phyloP scores from a whole-genome alignment of 2,329 filamentous ascomycete genomes.

The Mariannaea sp. region DNA sequence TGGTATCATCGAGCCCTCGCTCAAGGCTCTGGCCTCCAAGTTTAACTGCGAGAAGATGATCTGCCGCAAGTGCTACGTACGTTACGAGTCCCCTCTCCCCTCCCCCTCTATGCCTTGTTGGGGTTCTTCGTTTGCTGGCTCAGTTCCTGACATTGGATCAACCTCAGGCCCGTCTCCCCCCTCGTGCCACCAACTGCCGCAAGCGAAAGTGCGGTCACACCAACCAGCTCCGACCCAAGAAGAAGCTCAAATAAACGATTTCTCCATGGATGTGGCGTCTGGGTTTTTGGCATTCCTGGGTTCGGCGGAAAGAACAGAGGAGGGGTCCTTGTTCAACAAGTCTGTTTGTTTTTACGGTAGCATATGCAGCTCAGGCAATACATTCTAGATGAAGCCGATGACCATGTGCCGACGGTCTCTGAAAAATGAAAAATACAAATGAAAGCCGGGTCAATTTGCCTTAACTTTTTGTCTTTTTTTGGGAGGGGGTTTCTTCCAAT shows the following conservation, averaged over 20 bases:
- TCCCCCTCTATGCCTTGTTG: no score
- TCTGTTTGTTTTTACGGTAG: conserved; percentile 49
- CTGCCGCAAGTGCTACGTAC: conserved; percentile 99
- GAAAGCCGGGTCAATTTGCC: conserved; percentile 23
- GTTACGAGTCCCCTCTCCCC: conserved; percentile 44
- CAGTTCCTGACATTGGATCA: conserved; percentile 13
- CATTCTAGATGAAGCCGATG: conserved; percentile 45
- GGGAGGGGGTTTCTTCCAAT: no score
- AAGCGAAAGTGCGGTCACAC: conserved; percentile 99
- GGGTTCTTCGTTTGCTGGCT: no score
- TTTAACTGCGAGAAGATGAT: conserved; percentile 99
- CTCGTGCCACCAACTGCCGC: conserved; percentile 99
- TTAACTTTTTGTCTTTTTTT: no score
- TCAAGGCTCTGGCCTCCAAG: conserved; percentile 98
- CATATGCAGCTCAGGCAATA: conserved; percentile 47
- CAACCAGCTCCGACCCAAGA: conserved; percentile 99
- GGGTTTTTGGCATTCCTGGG: conserved; percentile 49
- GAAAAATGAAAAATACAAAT: conserved; percentile 22
- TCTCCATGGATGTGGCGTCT: conserved; percentile 51
- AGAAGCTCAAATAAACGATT: conserved; percentile 87
- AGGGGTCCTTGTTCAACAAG: conserved; percentile 43
- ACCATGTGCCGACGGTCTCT: conserved; percentile 30
- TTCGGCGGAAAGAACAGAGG: conserved; percentile 44
- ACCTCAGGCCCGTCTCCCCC: conserved; percentile 79
- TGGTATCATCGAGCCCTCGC: conserved; percentile 98